Percentiles rank a stretch among this genome's conserved stretches.
Conservation (phyloP, 225 moss, liverwort and hornwort species). For the Pseudisothecium myosuroides region DNA sequence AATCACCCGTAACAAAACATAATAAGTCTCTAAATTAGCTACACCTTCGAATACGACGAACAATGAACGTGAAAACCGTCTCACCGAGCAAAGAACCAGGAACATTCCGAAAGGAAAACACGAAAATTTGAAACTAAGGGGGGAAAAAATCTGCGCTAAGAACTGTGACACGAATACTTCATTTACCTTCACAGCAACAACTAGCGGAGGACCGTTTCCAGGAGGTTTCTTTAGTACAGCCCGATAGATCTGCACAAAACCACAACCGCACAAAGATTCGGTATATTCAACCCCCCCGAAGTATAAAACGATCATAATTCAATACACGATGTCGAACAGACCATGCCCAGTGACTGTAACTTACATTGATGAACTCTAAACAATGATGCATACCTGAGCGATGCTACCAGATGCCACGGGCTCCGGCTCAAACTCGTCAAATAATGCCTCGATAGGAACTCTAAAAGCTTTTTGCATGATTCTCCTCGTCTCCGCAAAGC, state of each 20-base stretch:
- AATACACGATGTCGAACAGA: background rate
- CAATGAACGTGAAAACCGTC: background rate
- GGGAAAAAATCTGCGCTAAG: background rate
- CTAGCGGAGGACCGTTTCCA: constrained; percentile 28
- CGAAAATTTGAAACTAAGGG: background rate
- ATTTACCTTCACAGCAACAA: constrained; percentile 82
- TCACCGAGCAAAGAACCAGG: background rate
- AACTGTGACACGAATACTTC: background rate
- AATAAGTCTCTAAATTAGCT: background rate
- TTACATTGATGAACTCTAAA: background rate
- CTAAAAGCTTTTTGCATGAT: constrained; percentile 77
- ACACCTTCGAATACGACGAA: background rate
- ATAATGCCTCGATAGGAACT: constrained; percentile 61
- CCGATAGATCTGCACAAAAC: constrained; percentile 51
- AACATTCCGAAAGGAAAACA: background rate
- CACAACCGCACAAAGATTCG: background rate
- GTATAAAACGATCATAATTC: background rate
- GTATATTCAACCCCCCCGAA: background rate
- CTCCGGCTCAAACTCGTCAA: constrained; percentile 75
- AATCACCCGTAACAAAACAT: background rate
- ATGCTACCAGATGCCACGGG: constrained; percentile 97
- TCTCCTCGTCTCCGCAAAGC: constrained; percentile 61
- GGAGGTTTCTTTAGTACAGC: constrained; percentile 50
- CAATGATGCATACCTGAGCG: constrained; percentile 49
- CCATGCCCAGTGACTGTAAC: background rate